phyloP scores from a whole-genome alignment of 2,329 filamentous ascomycete species.

The Colletotrichum tofieldiae region DNA sequence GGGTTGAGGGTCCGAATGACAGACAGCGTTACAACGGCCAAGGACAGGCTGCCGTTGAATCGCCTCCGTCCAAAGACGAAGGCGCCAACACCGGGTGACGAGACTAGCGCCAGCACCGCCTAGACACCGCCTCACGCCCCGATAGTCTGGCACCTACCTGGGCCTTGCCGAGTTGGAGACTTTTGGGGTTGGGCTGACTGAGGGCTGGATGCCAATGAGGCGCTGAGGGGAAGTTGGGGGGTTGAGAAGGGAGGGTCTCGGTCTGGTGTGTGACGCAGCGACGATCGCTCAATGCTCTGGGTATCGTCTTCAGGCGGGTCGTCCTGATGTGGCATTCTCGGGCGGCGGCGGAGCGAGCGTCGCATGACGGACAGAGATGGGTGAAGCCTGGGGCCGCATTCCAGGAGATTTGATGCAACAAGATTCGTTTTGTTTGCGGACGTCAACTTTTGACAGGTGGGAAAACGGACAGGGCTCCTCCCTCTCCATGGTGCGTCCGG shows the following conservation, averaged over 20 bases:
- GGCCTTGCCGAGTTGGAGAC: background rate
- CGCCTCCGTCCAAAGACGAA: background rate
- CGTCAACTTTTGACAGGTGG: background rate
- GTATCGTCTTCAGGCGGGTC: background rate
- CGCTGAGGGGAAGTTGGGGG: background rate
- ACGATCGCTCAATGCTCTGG: conserved; percentile 3
- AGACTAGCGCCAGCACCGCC: conserved; percentile 25
- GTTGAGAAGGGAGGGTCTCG: conserved; percentile 1
- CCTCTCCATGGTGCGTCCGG: conserved; percentile 7
- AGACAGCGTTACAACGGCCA: conserved; percentile 20
- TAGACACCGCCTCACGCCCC: conserved; percentile 32
- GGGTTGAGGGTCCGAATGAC: conserved; percentile 14
- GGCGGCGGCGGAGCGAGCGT: background rate
- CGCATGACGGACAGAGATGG: background rate
- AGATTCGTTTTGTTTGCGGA: conserved; percentile 2
- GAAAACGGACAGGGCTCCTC: conserved; percentile 20
- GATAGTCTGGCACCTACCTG: conserved; percentile 8
- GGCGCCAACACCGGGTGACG: background rate
- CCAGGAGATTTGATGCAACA: conserved; percentile 5
- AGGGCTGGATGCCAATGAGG: background rate
- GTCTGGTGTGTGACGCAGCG: conserved; percentile 13
- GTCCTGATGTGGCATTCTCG: conserved; percentile 1
- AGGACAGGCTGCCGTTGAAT: conserved; percentile 17
- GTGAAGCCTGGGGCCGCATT: conserved; percentile 9
- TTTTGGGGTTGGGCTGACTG: conserved; percentile 32